Evolutionary conservation across 2,329 filamentous ascomycete genomes (phyloP), one percentile per base, ranked within the genome.

Genomic region (Fusarium irregulare): DNA sequence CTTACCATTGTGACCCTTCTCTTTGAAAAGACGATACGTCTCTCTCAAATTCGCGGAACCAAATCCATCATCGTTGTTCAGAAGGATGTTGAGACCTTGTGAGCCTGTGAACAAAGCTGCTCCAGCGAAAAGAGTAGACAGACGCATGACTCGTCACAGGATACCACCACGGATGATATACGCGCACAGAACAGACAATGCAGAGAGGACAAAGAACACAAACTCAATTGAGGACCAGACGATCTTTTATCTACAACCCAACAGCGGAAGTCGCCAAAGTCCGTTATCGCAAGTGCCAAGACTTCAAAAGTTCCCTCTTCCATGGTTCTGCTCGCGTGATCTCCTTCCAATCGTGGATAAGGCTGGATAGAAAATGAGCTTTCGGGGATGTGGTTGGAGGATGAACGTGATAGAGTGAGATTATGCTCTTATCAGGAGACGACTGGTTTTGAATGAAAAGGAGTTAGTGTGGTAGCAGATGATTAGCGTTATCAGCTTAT

Each of bases 31-130:
- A 9, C 75, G 75, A 41, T 78, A 77, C 12, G 73, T 59, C 55
- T 78, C 76, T 6, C 76, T 72, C 34, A 78, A 53, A 23, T 78
- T 78, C 6, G 59, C 75, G 4, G 76, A 78, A 6, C 72, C 76
- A 6, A 78, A 78, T 3, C 76, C 75, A 48, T 78, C 76, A 9
- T 78, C 76, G 34, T 78, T 78, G 16, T 73, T 77, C 0, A 78
- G 44, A 14, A 78, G 55, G 47, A 78, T 77, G 18, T 78, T 78
- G 23, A 78, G 55, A 7, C 70, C 75, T 6, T 72, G 69, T 0
- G 67, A 63, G 2, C 49, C 59, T 4, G 75, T 50, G 37, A 54
- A 56, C 28, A 77, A 11, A 3, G 63, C 61, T 14, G 57, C 64
- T 28, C 63, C 58, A 8, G 64, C 50, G 7, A 77, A n/a, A 12